Evolutionary conservation across 2,329 filamentous ascomycete species (phyloP), one percentile per base, ranked within the genome.

Genomic region (Alternaria burnsii): DNA sequence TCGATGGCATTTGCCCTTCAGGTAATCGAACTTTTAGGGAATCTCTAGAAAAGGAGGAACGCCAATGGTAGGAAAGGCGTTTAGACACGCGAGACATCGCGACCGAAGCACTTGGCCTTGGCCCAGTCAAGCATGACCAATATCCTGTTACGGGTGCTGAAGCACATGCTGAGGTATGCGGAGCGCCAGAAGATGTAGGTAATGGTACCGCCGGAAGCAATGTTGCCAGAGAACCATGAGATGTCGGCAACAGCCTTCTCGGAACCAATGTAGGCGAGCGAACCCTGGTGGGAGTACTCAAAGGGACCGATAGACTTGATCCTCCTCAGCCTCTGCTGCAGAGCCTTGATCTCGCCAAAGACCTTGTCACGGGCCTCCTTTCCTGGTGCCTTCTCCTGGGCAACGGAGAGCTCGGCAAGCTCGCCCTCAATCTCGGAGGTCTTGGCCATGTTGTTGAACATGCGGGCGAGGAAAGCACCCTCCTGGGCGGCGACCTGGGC

Each of bases 401-500:
- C 76, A 5, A 83, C 81, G 20, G 88, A 88, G 18, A 98, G 87
- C 56, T 88, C 82, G 64, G 87, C 84, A 58, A 99, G 87, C 76
- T 94, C 87, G 36, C 80, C 71, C 84, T 98, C 93, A 66, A 97
- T 88, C 52, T 86, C 83, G 75, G 97, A 90, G 3, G 93, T 96
- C 87, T 94, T 96, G 78, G 94, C 95, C 92, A 98, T 97, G 81
- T 95, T 96, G 86, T 99, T 99, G 86, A 99, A 97, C 62, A 99
- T 88, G 66, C 92, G 89, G 41, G 93, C 95, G 38, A 99, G 87
- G 88, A 98, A 99, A 75, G 88, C 89, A 76, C 95, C 95, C 82
- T 99, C 95, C 83, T 99, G 95, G 10, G 91, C 88, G 58, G 95
- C 95, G 47, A 99, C 95, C 85, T 99, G 95, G 30, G 95, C 95